Base-by-base conservation (phyloP, 768 basidiomycete genomes). In the Russula dissimulans region DNA sequence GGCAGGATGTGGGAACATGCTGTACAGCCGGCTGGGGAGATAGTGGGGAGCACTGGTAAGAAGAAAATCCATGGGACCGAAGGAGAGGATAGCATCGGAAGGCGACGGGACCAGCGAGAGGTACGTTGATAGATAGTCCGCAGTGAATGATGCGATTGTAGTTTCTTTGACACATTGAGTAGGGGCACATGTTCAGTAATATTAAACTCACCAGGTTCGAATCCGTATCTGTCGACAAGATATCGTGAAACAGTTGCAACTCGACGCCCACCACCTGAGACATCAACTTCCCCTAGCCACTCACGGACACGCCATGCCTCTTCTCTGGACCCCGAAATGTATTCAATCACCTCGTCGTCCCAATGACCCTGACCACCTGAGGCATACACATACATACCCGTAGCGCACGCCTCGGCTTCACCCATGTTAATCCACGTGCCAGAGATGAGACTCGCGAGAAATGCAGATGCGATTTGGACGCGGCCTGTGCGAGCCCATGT, bases 221-320 rank as follows among this genome's bases (percentile, higher is more conserved):
- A 90, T 6, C 89, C 87, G 70, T 84, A 92, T 53, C 90, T 79
- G 48, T 91, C 89, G 34, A 84, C 83, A 44, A 91, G 77, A 67
- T 91, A 92, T 67, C 84, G 76, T 2, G 87, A 84, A 22, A 91
- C 75, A 59, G 78, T 83, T 7, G 86, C 88, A 2, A 80, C 74
- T 47, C 83, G 80, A 61, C 83, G 75, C 18, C 82, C 81, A 12
- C 83, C 86, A 46, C 84, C 83, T 11, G 81, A 80, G 38, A 78
- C 69, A 66, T 90, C 87, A 10, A 91, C 90, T 36, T 89, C 88
- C n/a, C 90, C 91, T 6, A 93, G 74, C 87, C 89, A 89, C 4
- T 81, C 81, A 65, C 86, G 78, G 46, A 92, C 84, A 47, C 84
- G 75, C 65, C 83, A 74, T 2, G 83, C 88, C 66, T 89, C 89